Conservation (phyloP, 2,329 filamentous ascomycete species). For the Paraphaeosphaeria sporulosa region DNA sequence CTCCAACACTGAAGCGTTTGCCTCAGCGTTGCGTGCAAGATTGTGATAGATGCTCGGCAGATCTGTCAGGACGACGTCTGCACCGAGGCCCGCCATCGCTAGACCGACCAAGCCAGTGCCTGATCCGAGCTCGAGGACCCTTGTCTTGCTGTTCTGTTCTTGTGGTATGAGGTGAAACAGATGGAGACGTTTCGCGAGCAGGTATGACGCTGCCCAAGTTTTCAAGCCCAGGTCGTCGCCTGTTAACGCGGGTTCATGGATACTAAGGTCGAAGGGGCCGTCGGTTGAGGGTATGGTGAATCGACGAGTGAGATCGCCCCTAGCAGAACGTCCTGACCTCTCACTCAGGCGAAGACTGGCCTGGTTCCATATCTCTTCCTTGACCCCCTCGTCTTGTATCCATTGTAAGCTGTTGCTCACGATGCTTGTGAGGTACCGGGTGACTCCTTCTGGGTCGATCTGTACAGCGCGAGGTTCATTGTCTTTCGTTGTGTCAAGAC, state of each 20-base stretch:
- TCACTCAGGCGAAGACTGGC: constrained; percentile 84
- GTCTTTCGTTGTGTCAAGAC: constrained; percentile 45
- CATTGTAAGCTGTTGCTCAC: constrained; percentile 72
- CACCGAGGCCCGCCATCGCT: constrained; percentile 76
- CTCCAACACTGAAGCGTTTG: constrained; percentile 67
- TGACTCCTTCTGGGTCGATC: constrained; percentile 59
- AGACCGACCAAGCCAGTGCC: constrained; percentile 92
- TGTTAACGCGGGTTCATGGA: constrained; percentile 87
- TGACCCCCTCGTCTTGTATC: constrained; percentile 71
- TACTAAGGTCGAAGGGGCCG: constrained; percentile 63
- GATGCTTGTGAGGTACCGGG: constrained; percentile 73
- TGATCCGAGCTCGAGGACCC: constrained; percentile 80
- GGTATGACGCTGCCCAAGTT: constrained; percentile 92
- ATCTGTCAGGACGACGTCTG: constrained; percentile 78
- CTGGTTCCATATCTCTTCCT: constrained; percentile 76
- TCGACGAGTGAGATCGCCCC: constrained; percentile 67
- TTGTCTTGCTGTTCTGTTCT: constrained; percentile 12
- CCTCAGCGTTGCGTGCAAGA: constrained; percentile 73
- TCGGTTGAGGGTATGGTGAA: constrained; percentile 64
- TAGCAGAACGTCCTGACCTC: constrained; percentile 78
- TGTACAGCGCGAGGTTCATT: constrained; percentile 31
- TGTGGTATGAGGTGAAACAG: constrained; percentile 33
- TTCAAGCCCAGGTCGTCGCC: constrained; percentile 90
- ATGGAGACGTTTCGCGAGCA: constrained; percentile 76
- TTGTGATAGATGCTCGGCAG: constrained; percentile 85